Base-by-base conservation (phyloP, 768 basidiomycete species). In the Auriculariales sp. region DNA sequence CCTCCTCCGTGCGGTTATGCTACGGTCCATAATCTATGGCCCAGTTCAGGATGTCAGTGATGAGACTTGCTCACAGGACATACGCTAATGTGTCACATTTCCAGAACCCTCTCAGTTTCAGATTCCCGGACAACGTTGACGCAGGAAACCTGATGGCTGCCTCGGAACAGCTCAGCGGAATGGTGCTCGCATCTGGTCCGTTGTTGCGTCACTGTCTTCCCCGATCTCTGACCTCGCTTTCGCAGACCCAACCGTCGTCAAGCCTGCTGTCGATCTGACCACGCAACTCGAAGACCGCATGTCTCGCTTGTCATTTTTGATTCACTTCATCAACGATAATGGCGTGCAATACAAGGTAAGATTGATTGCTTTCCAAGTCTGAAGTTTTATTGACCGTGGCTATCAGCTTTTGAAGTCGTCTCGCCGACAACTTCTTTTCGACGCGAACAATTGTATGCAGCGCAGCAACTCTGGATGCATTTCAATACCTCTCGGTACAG, bases 401-500 rank as follows among this genome's bases (percentile, higher is more conserved):
- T 36, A 19, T n/a, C 57, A 93, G 89, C 81, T 94, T 63, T 83
- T 91, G 6, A 88, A 88, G 67, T 63, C 71, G 32, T 78, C 80
- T 52, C 77, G 90, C 17, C 80, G 91, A 57, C 70, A 71, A 25
- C 68, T 97, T 15, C 81, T 79, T 31, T 75, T 72, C 17, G 85
- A 95, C 58, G 89, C 88, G 93, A 95, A 64, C 89, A 87, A 57
- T 69, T 94, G 15, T 81, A 81, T 53, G 84, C 88, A 2, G 80
- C 77, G 3, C 77, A 81, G 52, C 81, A 85, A 33, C 67, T 95
- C 22, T 95, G 93, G 93, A 52, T 75, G n/a, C 67, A 68, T 55
- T 74, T 87, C 58, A 85, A 85, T 54, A 77, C 81, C 34, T 51
- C 36, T 25, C 39, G 22, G 2, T 49, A 31, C 45, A 28, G 33